phyloP scores from a whole-genome alignment of 2,329 filamentous ascomycete species.

The Dryadomyces quercivorus region DNA sequence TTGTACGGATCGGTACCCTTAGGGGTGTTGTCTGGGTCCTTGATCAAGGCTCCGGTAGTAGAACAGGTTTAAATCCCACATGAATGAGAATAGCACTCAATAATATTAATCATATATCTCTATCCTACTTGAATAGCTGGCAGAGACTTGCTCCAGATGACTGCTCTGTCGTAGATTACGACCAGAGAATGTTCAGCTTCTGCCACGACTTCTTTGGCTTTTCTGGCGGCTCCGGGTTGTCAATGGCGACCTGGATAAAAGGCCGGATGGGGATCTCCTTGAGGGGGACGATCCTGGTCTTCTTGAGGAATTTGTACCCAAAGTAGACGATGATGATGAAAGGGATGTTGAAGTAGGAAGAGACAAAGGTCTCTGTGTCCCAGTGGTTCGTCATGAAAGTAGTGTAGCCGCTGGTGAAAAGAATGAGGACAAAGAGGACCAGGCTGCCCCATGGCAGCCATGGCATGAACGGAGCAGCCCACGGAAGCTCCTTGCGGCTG shows the following conservation, averaged over 20 bases:
- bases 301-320: constrained; percentile 13
- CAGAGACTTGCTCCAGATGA: too few relatives aligned
- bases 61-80: too few relatives aligned
- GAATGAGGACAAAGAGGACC: constrained; percentile 23
- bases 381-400: constrained; percentile 22
- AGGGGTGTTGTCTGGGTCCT: too few relatives aligned
- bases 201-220: not conserved
- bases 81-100: too few relatives aligned
- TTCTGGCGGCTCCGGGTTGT: constrained; percentile 4
- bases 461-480: constrained; percentile 53
- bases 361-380: constrained; percentile 16
- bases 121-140: too few relatives aligned
- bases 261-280: constrained; percentile 9
- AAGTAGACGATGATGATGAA: constrained; percentile 12
- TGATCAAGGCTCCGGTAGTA: too few relatives aligned
- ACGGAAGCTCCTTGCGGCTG: constrained; percentile 46
- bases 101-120: too few relatives aligned
- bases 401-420: constrained; percentile 18
- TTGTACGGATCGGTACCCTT: too few relatives aligned
- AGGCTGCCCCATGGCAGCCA: constrained; percentile 54
- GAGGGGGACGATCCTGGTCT: constrained; percentile 5
- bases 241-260: not conserved
- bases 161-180: not conserved
- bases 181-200: constrained; percentile 6
- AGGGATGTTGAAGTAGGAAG: constrained; percentile 25